Evolutionary conservation across 768 basidiomycete species (phyloP).

Genomic region (Suillus americanus): DNA sequence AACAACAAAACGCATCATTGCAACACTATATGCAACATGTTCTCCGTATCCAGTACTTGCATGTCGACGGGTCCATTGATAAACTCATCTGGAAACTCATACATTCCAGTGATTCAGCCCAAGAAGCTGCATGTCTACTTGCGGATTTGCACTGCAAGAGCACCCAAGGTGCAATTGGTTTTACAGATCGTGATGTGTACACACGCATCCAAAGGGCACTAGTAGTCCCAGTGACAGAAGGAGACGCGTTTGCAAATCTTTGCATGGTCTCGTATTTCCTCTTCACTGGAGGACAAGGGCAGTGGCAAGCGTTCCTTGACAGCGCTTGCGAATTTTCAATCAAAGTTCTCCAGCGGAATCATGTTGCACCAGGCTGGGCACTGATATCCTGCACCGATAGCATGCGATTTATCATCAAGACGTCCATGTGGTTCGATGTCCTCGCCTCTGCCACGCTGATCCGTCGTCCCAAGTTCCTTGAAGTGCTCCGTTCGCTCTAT

Average conservation of each 20-base stretch:
- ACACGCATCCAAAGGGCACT: constrained; percentile 25
- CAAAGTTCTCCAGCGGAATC: constrained; percentile 41
- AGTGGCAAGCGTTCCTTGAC: constrained; percentile 66
- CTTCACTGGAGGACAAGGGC: constrained; percentile 73
- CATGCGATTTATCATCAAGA: constrained; percentile 74
- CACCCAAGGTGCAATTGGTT: constrained; percentile 18
- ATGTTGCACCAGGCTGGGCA: constrained; percentile 40
- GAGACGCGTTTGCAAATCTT: constrained; percentile 78
- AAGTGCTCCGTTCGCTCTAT: constrained; percentile 58
- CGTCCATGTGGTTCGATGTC: constrained; percentile 87
- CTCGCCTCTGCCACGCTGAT: constrained; percentile 70
- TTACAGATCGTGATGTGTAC: constrained; percentile 24
- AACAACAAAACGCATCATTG: constrained; percentile 20
- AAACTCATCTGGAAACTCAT: constrained; percentile 53
- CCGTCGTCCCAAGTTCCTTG: constrained; percentile 49
- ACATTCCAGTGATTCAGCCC: constrained; percentile 44
- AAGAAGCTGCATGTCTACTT: constrained; percentile 62
- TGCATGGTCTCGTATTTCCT: constrained; percentile 76
- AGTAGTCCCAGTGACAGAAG: constrained; percentile 36
- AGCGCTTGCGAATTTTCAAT: constrained; percentile 59
- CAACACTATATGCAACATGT: constrained; percentile 61
- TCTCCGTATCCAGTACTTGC: constrained; percentile 66
- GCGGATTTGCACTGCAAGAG: constrained; percentile 51
- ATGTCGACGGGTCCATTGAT: constrained; percentile 51
- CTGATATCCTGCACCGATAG: constrained; percentile 47